Evolutionary conservation across 1,139 yeast genomes (phyloP).

Genomic region (Diutina pseudorugosa): DNA sequence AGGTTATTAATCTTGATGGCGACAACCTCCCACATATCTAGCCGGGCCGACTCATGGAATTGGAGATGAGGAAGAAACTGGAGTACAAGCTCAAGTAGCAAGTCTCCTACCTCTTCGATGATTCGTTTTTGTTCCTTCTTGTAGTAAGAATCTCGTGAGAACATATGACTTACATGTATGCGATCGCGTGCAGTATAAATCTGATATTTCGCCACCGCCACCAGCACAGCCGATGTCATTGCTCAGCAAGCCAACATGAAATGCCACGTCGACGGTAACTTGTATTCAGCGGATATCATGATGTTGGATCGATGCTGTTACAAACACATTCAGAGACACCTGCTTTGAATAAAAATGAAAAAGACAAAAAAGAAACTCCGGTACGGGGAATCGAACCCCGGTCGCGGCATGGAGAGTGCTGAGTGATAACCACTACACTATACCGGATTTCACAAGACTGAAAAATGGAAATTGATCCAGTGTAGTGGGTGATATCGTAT

Average conservation of each 20-base stretch:
- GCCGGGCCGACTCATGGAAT: neutral
- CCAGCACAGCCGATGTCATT: neutral
- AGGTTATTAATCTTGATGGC: slow-evolving; percentile 1
- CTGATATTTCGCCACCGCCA: neutral
- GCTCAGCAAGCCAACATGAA: neutral
- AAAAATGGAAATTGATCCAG: no score
- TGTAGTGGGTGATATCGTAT: no score
- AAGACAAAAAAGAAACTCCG: neutral
- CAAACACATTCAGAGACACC: no score
- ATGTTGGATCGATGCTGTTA: no score
- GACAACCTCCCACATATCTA: slow-evolving; percentile 3
- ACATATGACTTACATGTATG: neutral
- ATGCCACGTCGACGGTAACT: no score
- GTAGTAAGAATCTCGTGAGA: slow-evolving; percentile 2
- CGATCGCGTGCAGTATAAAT: neutral
- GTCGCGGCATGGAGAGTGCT: neutral
- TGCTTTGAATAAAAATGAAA: no score
- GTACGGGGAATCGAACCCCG: neutral
- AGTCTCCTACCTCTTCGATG: neutral
- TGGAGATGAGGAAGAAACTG: slow-evolving; percentile 4
- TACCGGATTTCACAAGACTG: neutral
- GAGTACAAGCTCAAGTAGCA: neutral
- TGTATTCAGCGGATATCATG: no score
- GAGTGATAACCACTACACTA: neutral
- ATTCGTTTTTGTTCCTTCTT: slow-evolving; percentile 3